Evolutionary conservation across 2,329 filamentous ascomycete genomes (phyloP).

Genomic region (Pseudogymnoascus sp.): DNA sequence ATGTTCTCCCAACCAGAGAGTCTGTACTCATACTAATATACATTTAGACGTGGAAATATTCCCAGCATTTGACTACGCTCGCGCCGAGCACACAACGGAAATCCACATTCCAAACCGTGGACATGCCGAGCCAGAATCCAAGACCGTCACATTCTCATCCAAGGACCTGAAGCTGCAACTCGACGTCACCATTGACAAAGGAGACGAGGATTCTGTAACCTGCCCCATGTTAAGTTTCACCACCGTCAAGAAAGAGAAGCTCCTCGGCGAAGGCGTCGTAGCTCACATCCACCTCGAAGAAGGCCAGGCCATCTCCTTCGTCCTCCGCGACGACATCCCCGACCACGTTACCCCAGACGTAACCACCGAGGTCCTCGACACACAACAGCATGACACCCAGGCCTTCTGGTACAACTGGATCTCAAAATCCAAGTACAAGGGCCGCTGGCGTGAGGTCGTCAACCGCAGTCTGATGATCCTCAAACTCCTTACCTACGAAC

Average conservation of each 20-base stretch:
- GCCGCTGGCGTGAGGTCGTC: constrained; percentile 65
- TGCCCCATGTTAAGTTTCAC: constrained; percentile 48
- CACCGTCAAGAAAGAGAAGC: constrained; percentile 42
- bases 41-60: constrained; percentile 57
- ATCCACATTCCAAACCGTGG: constrained; percentile 40
- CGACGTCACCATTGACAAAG: constrained; percentile 57
- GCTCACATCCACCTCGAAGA: constrained; percentile 53
- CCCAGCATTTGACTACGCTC: constrained; percentile 64
- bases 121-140: constrained; percentile 38
- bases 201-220: constrained; percentile 37
- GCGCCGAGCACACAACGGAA: constrained; percentile 51
- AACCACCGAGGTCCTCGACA: constrained; percentile 49
- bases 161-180: constrained; percentile 53
- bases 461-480: constrained; percentile 63
- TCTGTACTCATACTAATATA: neutral
- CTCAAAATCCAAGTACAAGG: constrained; percentile 59
- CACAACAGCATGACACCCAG: constrained; percentile 61
- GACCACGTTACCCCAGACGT: constrained; percentile 51
- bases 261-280: constrained; percentile 55
- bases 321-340: constrained; percentile 54
- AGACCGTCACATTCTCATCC: constrained; percentile 56
- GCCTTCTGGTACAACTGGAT: constrained; percentile 70
- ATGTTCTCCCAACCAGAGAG: constrained; percentile 10
- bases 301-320: constrained; percentile 61
- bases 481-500: constrained; percentile 70